These are phyloP conservation scores for Ceratobasidium sp. DNA, from an alignment of 1,284 basidiomycete genomes.

Conservation along the genomic window DNA sequence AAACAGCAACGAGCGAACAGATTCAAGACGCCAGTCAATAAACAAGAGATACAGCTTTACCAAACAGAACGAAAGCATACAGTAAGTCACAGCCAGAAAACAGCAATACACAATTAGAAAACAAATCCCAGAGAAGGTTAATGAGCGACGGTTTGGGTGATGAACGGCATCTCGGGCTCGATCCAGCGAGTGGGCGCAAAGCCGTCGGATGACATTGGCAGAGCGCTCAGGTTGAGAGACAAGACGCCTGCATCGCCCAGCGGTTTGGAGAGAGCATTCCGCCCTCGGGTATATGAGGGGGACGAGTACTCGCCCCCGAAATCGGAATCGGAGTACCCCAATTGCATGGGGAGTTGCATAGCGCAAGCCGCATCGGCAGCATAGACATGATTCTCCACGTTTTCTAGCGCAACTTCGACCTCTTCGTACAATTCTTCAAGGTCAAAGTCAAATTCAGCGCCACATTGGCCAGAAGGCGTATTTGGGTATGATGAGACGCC, in stretches of 20 bases:
- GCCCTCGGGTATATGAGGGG: slow-evolving; percentile 16
- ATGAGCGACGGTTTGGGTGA: slow-evolving; percentile 2
- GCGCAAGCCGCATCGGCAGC: neutral
- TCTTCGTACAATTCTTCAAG: slow-evolving; percentile 31
- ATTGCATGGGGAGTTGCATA: slow-evolving; percentile 1
- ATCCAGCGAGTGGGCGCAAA: slow-evolving; percentile 33
- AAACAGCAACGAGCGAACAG: slow-evolving; percentile 21
- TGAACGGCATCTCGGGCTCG: slow-evolving; percentile 30
- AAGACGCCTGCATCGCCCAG: slow-evolving; percentile 7
- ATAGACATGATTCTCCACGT: neutral
- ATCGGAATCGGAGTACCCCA: slow-evolving; percentile 29
- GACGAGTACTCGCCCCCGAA: slow-evolving; percentile 18
- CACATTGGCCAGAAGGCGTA: slow-evolving; percentile 10
- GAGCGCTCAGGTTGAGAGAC: neutral
- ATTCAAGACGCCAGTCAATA: slow-evolving; percentile 15
- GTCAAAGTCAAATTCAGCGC: slow-evolving; percentile 10
- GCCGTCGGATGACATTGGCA: slow-evolving; percentile 1
- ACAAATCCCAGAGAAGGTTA: neutral
- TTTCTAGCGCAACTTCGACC: slow-evolving; percentile 10
- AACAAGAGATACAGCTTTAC: slow-evolving; percentile 33
- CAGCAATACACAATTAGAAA: slow-evolving; percentile 17
- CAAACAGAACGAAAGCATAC: slow-evolving; percentile 26
- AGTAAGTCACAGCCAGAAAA: slow-evolving; percentile 21
- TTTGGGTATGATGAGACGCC: slow-evolving; percentile 29
- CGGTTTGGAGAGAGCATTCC: slow-evolving; percentile 30